A percentile compares a stretch with the other conserved stretches of the same genome.
Conservation (phyloP, 257 asterid genomes). For the Eucommia ulmoides region DNA sequence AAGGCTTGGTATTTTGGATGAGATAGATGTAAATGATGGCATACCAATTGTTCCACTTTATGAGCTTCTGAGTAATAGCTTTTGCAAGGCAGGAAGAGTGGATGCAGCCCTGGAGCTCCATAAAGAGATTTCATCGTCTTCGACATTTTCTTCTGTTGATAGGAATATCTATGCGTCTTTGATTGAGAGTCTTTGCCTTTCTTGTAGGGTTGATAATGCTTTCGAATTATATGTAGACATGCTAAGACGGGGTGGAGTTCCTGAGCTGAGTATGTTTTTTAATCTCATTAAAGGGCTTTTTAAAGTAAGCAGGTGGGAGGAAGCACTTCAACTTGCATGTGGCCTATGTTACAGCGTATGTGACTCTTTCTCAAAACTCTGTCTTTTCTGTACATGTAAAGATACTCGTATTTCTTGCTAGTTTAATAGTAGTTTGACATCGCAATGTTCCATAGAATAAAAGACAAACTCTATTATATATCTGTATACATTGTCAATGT, state of each 20-base stretch:
- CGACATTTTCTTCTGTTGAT: constrained; percentile 18
- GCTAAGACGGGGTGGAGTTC: constrained; percentile 42
- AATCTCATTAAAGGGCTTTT: constrained; percentile 60
- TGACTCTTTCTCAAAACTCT: constrained; percentile 6
- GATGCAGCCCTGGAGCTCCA: constrained; percentile 64
- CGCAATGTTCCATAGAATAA: too few species aligned
- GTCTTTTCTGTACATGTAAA: neutral
- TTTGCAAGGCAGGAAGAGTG: constrained; percentile 62
- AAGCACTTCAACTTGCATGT: constrained; percentile 62
- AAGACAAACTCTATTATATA: too few species aligned
- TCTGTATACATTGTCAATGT: too few species aligned
- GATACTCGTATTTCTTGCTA: too few species aligned
- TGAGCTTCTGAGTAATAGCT: constrained; percentile 62
- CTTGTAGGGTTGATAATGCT: constrained; percentile 50
- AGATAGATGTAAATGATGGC: constrained; percentile 31
- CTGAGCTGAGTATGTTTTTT: constrained; percentile 43
- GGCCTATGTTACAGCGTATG: constrained; percentile 62
- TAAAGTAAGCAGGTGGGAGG: constrained; percentile 52
- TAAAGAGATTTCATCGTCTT: constrained; percentile 37
- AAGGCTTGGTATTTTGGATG: constrained; percentile 61
- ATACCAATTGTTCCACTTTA: constrained; percentile 54
- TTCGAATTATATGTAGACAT: constrained; percentile 53
- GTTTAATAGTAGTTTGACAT: too few species aligned
- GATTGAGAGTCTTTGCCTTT: constrained; percentile 40
- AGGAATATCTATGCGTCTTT: constrained; percentile 40